Base-by-base conservation (phyloP, 139 green algal genomes). In the Volvox reticuliferus region DNA sequence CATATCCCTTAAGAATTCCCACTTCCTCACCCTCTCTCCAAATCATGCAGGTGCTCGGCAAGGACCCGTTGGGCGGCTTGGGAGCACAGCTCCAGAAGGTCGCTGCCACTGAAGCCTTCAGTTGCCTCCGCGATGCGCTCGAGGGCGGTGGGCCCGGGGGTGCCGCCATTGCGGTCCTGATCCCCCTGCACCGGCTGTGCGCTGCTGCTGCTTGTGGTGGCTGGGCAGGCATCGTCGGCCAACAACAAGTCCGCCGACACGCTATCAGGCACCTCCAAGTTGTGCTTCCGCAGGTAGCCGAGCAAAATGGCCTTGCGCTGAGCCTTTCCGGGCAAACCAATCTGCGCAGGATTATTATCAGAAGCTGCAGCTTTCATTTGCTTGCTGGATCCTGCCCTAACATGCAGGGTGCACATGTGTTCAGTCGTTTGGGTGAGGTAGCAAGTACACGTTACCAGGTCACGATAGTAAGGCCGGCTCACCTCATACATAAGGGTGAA, bases 401-500 rank as follows among this genome's bases (percentile, higher is more conserved):
- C 44, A 14, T 55, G 44, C 5, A 55, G 5, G 9, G 9, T 55
- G 44, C 44, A 55, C 44, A 55, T 55, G 44, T 55, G 44, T 5
- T 5, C 44, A 55, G 44, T 55, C 44, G 44, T 55, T 14, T 14
- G 44, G 44, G 5, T 55, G 44, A 9, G 44, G 44, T 55, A 55
- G 44, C 44, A 55, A 55, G 9, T 55, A 55, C 44, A 55, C 44
- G 9, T 55, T 55, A 9, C 44, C 44, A 55, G 44, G 44, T 55
- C 5, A 55, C 44, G 44, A 55, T 55, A 55, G 44, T 55, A 55
- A 5, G 44, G 9, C 24, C 65, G 22, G 32, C 82, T 28, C 86
- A 96, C 94, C 92, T 97, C 95, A 76, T 97, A 97, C 93, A 97
- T 95, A 63, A 96, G 93, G 37, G 91, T 94, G 93, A 98, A 95